Conservation (phyloP, 371 early-diverging fungal species). For the Syncephalastrum sp. region DNA sequence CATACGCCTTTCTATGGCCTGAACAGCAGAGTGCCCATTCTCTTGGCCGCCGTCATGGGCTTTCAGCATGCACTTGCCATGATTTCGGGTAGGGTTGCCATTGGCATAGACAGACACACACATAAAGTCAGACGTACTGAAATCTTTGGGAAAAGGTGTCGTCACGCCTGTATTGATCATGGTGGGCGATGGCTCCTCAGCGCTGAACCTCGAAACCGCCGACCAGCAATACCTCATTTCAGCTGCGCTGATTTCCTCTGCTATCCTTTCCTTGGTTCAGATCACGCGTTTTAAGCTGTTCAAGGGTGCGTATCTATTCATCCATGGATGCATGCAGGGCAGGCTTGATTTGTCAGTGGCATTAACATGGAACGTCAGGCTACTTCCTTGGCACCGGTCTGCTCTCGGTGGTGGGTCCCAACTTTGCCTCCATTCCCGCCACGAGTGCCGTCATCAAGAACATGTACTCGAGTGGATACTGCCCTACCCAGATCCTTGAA, state of each 20-base stretch:
- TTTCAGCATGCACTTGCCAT: conserved; percentile 62
- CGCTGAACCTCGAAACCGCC: conserved; percentile 46
- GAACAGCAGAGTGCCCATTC: conserved; percentile 53
- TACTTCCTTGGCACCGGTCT: conserved; percentile 60
- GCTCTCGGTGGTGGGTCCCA: conserved; percentile 56
- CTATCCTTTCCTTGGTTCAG: conserved; percentile 54
- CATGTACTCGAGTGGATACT: conserved; percentile 46
- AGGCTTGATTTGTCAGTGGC: conserved; percentile 1
- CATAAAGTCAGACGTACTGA: neutral
- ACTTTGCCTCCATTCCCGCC: conserved; percentile 55
- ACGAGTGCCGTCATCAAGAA: conserved; percentile 34
- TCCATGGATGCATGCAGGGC: neutral
- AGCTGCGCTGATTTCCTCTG: conserved; percentile 61
- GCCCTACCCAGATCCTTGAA: conserved; percentile 35
- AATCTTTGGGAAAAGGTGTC: conserved; percentile 31
- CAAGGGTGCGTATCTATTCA: conserved; percentile 19
- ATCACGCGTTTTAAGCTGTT: conserved; percentile 51
- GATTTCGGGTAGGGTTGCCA: conserved; percentile 23
- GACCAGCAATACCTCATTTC: conserved; percentile 55
- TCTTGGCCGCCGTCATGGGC: conserved; percentile 58
- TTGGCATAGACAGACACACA: neutral
- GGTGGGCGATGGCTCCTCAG: conserved; percentile 46
- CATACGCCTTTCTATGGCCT: conserved; percentile 62
- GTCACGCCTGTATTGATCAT: conserved; percentile 61
- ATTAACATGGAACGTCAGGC: conserved; percentile 6